Evolutionary conservation across 2,329 filamentous ascomycete species (phyloP), one percentile per base, ranked within the genome.

Genomic region (Coniosporium tulheliwenetii): DNA sequence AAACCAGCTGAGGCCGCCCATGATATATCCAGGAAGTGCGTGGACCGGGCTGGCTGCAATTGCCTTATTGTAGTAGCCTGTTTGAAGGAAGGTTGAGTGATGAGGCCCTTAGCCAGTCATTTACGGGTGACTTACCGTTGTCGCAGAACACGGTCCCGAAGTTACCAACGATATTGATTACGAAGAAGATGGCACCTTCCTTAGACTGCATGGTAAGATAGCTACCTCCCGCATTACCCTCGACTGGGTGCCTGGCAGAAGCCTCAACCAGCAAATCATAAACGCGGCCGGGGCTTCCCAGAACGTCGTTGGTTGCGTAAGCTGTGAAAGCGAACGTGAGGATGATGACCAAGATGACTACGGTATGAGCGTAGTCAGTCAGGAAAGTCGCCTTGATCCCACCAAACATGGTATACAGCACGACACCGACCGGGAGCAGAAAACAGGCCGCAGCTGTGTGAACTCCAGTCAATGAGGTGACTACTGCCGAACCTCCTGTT

Each of bases 381-480:
- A 91, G 64, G 50, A 93, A 85, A 0, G 85, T 91, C 0, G 84
- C 83, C 60, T 93, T 93, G 58, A 93, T 83, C 5, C 85, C 85
- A 41, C 71, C 71, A 43, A 73, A 73, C 43, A 73, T 71, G 2
- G 85, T 93, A 57, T 93, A 93, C 0, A 84, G 64, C 2, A 87
- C 74, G 26, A 93, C 83, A 48, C 84, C 83, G 7, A 91, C 63
- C 0, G 85, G 85, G 2, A 93, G 67, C 35, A 93, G 64, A 62
- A 86, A 93, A 54, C 84, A 91, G 43, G 84, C 86, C 1, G 86
- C 86, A 8, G 80, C 77, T 10, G 81, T 85, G 30, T 75, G 72
- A 57, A 87, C 77, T 29, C 82, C 83, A 1, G 81, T 85, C 39
- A 87, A 62, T 9, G 78, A 71, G 34, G 65, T 73, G 47, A 83